A percentile compares a stretch with the other conserved stretches of the same genome.
phyloP scores from a whole-genome alignment of 202 grass and related monocot species.

The Bolboschoenoplectus hybrid region DNA sequence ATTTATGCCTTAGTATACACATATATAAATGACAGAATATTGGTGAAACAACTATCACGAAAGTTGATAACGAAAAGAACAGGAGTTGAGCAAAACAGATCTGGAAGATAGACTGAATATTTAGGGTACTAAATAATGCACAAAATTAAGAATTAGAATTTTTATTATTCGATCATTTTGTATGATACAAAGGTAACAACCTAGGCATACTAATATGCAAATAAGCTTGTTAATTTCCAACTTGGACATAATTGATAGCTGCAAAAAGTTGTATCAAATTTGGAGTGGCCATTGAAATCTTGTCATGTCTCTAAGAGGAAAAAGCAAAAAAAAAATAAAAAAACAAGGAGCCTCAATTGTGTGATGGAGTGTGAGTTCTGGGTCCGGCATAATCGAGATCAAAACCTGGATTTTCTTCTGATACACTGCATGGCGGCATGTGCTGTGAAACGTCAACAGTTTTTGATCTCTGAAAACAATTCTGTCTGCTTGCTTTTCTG shows the following conservation, averaged over 20 bases:
- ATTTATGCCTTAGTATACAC: not conserved
- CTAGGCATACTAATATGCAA: conserved; percentile 19
- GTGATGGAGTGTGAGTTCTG: conserved; percentile 66
- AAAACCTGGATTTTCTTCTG: conserved; percentile 55
- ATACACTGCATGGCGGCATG: conserved; percentile 34
- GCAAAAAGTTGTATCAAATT: not conserved
- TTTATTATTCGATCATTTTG: conserved; percentile 34
- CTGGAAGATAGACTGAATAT: not conserved
- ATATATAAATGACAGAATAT: not conserved
- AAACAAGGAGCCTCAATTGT: conserved; percentile 52
- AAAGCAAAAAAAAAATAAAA: not conserved
- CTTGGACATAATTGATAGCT: not conserved
- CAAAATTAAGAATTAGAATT: not conserved
- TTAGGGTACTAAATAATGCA: not conserved
- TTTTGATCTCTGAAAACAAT: conserved; percentile 48
- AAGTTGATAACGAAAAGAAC: not conserved
- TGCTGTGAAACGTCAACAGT: conserved; percentile 42
- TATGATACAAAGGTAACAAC: conserved; percentile 36
- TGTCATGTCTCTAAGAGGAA: not conserved
- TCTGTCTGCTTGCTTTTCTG: conserved; percentile 36
- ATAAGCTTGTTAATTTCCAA: conserved; percentile 22
- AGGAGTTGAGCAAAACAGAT: not conserved
- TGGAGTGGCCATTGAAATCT: not conserved
- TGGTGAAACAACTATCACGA: not conserved
- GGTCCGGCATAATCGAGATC: conserved; percentile 76